Base-by-base conservation (phyloP, 164 flowering plant species). In the Saururus chinensis region DNA sequence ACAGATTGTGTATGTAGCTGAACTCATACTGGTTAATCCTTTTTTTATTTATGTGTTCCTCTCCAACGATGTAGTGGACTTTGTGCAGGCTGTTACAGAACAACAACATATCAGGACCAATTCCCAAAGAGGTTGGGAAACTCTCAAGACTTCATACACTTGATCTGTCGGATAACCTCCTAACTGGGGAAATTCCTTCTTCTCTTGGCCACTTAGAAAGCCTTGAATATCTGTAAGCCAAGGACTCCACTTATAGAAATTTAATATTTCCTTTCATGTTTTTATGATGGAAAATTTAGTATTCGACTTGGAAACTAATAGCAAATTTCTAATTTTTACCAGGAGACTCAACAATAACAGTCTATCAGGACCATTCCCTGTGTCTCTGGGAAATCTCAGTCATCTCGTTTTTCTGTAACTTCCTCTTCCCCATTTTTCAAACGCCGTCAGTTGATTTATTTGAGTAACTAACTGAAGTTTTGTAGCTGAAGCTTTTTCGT, bases 271-370 rank as follows among this genome's bases (percentile, higher is more conserved):
- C 45, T 35, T 35, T 30, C 20, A 30, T 30, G 17, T 30, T 4
- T 57, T 4, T 12, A 11, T 4, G 17, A 1, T 23, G 0, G 40
- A 6, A 57, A 42, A 30, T 30, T 30, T 42, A 10, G 49, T 42
- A 42, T 10, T 4, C 1, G 49, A 42, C 5, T 42, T 42, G 12
- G 42, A 42, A 42, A 42, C 1, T 42, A 42, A 42, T 42, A 14
- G 49, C 12, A 42, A 42, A 42, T 42, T 42, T 4, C 37, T 30
- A 2, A 30, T 42, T 42, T 54, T 23, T 41, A 19, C 41, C 68
- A 95, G 99, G 97, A 82, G 95, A 84, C 83, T 95, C 26, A 95
- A 87, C 74, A 95, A 91, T 60, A 95, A 95, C 72, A 87, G 84
- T 80, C 82, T 95, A n/a, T 71, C 86, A 56, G 99, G 99, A 58